These are phyloP conservation scores for Phytopythium vexans DNA, from an alignment of 352 stramenopile species.

Conservation along the genomic window DNA sequence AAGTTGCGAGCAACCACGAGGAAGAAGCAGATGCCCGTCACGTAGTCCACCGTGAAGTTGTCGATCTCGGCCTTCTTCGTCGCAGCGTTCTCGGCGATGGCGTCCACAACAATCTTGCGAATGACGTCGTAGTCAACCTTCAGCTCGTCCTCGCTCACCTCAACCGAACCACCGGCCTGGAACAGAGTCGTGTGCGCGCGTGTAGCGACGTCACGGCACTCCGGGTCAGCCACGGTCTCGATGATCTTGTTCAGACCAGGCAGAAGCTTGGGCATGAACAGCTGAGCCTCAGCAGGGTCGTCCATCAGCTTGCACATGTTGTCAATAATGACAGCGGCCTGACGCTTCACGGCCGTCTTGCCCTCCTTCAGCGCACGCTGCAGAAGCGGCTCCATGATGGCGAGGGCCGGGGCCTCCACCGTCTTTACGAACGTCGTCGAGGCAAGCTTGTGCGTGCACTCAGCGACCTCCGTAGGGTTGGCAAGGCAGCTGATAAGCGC, in stretches of 20 bases:
- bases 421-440: slow-evolving; percentile 99
- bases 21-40: slow-evolving; percentile 82
- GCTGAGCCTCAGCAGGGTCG: slow-evolving; percentile 94
- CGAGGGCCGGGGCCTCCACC: slow-evolving; percentile 94
- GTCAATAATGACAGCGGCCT: slow-evolving; percentile 98
- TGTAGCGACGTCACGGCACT: slow-evolving; percentile 95
- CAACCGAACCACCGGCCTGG: slow-evolving; percentile 91
- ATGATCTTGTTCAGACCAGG: slow-evolving; percentile 97
- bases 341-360: slow-evolving; percentile 96
- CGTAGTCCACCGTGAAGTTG: slow-evolving; percentile 89
- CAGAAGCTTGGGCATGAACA: slow-evolving; percentile 97
- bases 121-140: slow-evolving; percentile 91
- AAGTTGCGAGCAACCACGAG: slow-evolving; percentile 91
- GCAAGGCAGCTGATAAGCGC: slow-evolving; percentile 97
- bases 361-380: slow-evolving; percentile 95
- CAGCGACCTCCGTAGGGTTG: slow-evolving; percentile 96
- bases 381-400: slow-evolving; percentile 97
- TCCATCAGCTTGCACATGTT: slow-evolving; percentile 99
- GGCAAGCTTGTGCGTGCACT: slow-evolving; percentile 98
- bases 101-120: slow-evolving; percentile 71
- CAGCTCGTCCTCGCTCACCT: slow-evolving; percentile 89
- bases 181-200: slow-evolving; percentile 93
- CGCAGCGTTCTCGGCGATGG: slow-evolving; percentile 70
- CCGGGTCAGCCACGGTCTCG: slow-evolving; percentile 94
- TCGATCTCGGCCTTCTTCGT: slow-evolving; percentile 88